Evolutionary conservation across 495 filamentous ascomycete species (phyloP).

Genomic region (Aspergillus avenaceus): DNA sequence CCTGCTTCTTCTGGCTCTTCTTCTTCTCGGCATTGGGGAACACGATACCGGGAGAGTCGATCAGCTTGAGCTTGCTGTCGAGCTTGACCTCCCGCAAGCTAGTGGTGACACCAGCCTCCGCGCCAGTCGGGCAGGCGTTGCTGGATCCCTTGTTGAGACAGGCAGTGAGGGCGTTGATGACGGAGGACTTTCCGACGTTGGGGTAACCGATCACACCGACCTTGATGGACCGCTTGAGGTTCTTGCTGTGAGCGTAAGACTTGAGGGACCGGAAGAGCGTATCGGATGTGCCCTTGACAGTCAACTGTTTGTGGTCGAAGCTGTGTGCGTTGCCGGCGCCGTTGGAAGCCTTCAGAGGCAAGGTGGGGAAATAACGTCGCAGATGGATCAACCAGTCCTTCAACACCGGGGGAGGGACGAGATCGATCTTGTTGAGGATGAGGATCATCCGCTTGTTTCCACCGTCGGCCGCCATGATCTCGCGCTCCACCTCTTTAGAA

Average conservation of each 20-base stretch:
- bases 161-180: slow-evolving; percentile 89
- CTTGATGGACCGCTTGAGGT: slow-evolving; percentile 82
- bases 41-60: slow-evolving; percentile 94
- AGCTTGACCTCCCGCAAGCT: slow-evolving; percentile 85
- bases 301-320: slow-evolving; percentile 88
- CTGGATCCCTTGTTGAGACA: slow-evolving; percentile 64
- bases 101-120: slow-evolving; percentile 92
- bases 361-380: slow-evolving; percentile 85
- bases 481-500: slow-evolving; percentile 83
- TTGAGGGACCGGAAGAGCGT: slow-evolving; percentile 90
- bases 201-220: slow-evolving; percentile 96
- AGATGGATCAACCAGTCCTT: slow-evolving; percentile 82
- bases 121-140: slow-evolving; percentile 80
- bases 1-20: slow-evolving; percentile 47
- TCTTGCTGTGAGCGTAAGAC: slow-evolving; percentile 76
- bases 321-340: slow-evolving; percentile 81
- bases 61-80: slow-evolving; percentile 88
- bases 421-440: slow-evolving; percentile 95
- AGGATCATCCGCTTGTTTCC: slow-evolving; percentile 88
- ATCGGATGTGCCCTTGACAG: slow-evolving; percentile 78
- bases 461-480: slow-evolving; percentile 77
- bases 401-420: slow-evolving; percentile 76
- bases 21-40: slow-evolving; percentile 62
- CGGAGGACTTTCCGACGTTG: slow-evolving; percentile 95
- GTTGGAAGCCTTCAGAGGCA: slow-evolving; percentile 83